A percentile compares a stretch with the other conserved stretches of the same genome.
Evolutionary conservation across 2,329 filamentous ascomycete species (phyloP).

Genomic region (Colletotrichum spinosum): DNA sequence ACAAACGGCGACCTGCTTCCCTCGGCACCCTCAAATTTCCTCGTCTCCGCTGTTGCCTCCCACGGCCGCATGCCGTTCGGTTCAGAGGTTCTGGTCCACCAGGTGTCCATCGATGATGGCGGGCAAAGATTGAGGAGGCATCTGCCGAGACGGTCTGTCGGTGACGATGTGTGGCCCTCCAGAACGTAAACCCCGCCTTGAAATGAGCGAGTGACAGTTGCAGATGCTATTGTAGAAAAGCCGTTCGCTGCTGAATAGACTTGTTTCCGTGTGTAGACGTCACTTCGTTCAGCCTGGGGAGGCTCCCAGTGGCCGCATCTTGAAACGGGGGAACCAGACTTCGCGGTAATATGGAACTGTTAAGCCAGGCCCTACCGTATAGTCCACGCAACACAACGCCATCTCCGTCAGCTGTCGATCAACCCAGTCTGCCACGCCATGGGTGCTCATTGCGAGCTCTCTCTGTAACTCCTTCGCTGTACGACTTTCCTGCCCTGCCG

Average conservation of each 20-base stretch:
- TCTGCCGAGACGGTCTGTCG: background rate
- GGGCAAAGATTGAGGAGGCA: background rate
- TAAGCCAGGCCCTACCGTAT: conserved; percentile 15
- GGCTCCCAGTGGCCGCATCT: conserved; percentile 2
- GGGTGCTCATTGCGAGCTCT: too few species aligned
- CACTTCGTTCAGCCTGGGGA: background rate
- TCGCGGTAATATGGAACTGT: conserved; percentile 2
- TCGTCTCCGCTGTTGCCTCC: conserved; percentile 22
- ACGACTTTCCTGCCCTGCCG: too few species aligned
- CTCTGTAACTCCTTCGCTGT: too few species aligned
- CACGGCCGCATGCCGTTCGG: background rate
- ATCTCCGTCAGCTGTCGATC: conserved; percentile 3
- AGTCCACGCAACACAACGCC: background rate
- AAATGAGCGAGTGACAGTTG: conserved; percentile 3
- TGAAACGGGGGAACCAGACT: conserved; percentile 25
- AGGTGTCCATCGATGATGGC: background rate
- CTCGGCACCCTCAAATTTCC: conserved; percentile 31
- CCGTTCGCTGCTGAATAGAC: background rate
- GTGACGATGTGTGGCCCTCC: background rate
- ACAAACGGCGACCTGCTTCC: conserved; percentile 17
- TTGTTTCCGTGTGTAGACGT: conserved; percentile 1
- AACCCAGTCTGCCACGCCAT: background rate
- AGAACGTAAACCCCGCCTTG: background rate
- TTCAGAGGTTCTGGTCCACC: background rate
- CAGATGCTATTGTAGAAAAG: background rate